A percentile compares a stretch with the other conserved stretches of the same genome.
Evolutionary conservation across 192 early-diverging fungal genomes (phyloP).

Genomic region (Phlyctochytrium arcticum): DNA sequence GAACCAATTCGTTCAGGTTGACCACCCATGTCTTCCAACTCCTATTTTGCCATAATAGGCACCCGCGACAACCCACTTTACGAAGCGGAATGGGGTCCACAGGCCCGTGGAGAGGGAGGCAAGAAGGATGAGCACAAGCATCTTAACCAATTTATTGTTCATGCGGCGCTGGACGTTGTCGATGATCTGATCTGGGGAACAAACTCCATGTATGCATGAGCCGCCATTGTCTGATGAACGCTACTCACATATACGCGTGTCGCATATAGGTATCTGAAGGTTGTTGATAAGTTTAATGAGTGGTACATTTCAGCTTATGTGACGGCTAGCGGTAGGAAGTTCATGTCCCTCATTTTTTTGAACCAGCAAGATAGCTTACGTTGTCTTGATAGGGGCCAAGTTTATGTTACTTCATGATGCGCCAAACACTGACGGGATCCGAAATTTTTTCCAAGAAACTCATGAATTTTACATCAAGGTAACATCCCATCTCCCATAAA

Average conservation of each 20-base stretch:
- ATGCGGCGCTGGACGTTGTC: constrained; percentile 94
- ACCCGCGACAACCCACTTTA: constrained; percentile 93
- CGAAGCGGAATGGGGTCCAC: constrained; percentile 79
- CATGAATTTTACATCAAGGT: constrained; percentile 90
- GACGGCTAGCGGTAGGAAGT: constrained; percentile 69
- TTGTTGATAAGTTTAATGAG: constrained; percentile 94
- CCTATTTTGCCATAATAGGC: constrained; percentile 92
- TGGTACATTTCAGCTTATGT: constrained; percentile 89
- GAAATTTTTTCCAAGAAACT: constrained; percentile 74
- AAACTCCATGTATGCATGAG: constrained; percentile 67
- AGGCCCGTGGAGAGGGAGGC: constrained; percentile 11
- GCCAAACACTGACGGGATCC: constrained; percentile 72
- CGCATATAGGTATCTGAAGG: constrained; percentile 87
- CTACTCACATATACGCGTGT: too few species aligned
- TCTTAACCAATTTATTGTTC: constrained; percentile 95
- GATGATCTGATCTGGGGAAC: constrained; percentile 92
- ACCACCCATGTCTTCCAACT: constrained; percentile 20
- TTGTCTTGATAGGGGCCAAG: constrained; percentile 54
- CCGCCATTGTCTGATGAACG: constrained; percentile 3
- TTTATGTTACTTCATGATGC: constrained; percentile 82
- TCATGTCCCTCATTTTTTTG: background rate
- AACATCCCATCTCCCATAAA: background rate
- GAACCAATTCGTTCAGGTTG: too few species aligned
- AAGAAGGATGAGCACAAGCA: constrained; percentile 79
- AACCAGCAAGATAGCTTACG: background rate